Evolutionary conservation across 2,329 filamentous ascomycete species (phyloP).

Genomic region (Pseudogymnoascus sp.): DNA sequence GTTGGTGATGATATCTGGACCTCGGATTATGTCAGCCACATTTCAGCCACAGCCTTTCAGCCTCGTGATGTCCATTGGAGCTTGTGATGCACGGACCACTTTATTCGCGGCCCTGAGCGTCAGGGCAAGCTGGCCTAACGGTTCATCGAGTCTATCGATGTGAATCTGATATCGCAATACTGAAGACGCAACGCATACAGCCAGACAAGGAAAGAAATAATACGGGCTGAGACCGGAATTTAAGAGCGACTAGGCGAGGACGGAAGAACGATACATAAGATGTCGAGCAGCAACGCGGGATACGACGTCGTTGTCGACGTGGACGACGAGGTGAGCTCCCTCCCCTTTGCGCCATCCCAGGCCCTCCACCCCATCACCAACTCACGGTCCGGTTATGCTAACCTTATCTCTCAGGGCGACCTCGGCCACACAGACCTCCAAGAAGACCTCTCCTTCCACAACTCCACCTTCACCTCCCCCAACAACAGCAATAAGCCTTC

Average conservation of each 20-base stretch:
- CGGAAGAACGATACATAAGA: background rate
- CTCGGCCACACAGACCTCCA: constrained; percentile 96
- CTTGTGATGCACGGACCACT: background rate
- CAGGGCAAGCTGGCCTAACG: background rate
- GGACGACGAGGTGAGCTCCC: constrained; percentile 70
- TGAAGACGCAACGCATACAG: background rate
- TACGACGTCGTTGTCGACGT: constrained; percentile 98
- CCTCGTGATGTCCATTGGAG: background rate
- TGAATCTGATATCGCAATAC: background rate
- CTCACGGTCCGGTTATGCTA: background rate
- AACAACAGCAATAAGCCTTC: constrained; percentile 32
- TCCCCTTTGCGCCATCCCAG: background rate
- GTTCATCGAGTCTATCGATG: background rate
- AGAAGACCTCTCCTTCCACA: constrained; percentile 98
- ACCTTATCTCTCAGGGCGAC: constrained; percentile 59
- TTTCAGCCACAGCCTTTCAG: constrained; percentile 1
- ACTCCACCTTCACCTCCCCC: constrained; percentile 67
- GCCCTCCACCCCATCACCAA: background rate
- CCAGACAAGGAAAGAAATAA: background rate
- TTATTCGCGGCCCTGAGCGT: background rate
- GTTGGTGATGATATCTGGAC: background rate
- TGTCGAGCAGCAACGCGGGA: constrained; percentile 46
- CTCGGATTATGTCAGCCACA: background rate
- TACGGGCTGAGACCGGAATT: background rate
- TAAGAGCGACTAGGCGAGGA: background rate